Evolutionary conservation across 2,329 filamentous ascomycete genomes (phyloP), one percentile per base, ranked within the genome.

Genomic region (Beauveria australis): DNA sequence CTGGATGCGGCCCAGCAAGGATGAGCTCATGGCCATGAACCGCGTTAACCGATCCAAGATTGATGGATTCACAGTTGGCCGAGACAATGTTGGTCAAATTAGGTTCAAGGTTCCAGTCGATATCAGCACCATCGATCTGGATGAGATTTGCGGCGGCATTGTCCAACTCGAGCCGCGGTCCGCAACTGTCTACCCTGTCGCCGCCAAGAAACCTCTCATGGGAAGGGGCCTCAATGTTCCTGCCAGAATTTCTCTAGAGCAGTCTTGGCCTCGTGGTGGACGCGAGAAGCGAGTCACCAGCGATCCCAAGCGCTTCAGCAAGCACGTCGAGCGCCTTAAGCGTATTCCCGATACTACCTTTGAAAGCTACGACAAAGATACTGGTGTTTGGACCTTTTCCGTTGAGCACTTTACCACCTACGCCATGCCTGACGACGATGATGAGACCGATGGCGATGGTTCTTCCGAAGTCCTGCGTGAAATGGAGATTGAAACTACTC

Each of bases 351-450:
- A 91, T 71, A 97, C 94, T 0, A 85, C 85, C 4, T 97, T 96
- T 68, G 80, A 92, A 67, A 81, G 81, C 67, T 99, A 97, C 73
- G 83, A 95, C 64, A 79, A 81, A 61, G 81, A 90, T 1, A 92
- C 86, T 57, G 94, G 93, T 57, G 83, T 89, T 52, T 99, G 95
- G 95, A 84, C 84, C 16, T 99, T 99, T 77, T 86, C 80, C 10
- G 94, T 99, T n/a, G 87, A 93, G 69, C 94, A 99, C 73, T 99
- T 95, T 73, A 97, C 93, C 1, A 96, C 92, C 1, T 99, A 99
- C 70, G 92, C 89, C 46, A 81, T 97, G 59, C 84, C 87, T 57
- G 89, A 92, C 49, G 88, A 91, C 30, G 55, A 58, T 9, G 55
- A 60, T 7, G 58, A 60, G 41, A 53, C 84, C 8, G 81, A 87